A percentile compares a stretch with the other conserved stretches of the same genome.
These are phyloP conservation scores for Mikania micrantha DNA, from an alignment of 129 eudicot genomes.

Conservation along the genomic window DNA sequence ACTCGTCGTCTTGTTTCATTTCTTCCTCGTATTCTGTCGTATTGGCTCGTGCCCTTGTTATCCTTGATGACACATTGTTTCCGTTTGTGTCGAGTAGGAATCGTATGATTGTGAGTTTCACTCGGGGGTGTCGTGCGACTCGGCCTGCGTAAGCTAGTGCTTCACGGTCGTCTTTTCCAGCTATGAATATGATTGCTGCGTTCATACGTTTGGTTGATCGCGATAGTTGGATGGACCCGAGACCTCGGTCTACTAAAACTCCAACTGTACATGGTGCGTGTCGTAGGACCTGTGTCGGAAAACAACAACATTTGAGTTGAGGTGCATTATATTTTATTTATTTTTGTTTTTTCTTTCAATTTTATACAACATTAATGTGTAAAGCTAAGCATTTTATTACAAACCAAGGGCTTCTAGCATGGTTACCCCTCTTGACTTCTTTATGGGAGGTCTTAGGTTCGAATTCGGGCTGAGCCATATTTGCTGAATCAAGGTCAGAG, in stretches of 20 bases:
- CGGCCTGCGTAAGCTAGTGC: conserved; percentile 78
- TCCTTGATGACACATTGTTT: conserved; percentile 43
- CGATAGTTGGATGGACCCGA: conserved; percentile 48
- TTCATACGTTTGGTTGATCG: conserved; percentile 33
- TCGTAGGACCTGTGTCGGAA: conserved; percentile 47
- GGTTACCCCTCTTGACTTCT: too few species aligned
- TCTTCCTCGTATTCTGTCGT: conserved; percentile 68
- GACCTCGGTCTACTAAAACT: conserved; percentile 82
- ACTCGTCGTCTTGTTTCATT: conserved; percentile 80
- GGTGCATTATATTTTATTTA: too few species aligned
- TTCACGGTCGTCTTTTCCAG: conserved; percentile 89
- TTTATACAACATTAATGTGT: too few species aligned
- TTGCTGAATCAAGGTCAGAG: too few species aligned
- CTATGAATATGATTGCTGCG: conserved; percentile 71
- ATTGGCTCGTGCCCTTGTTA: conserved; percentile 38
- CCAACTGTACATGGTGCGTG: conserved; percentile 87
- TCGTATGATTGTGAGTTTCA: conserved; percentile 77
- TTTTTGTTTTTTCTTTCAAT: too few species aligned
- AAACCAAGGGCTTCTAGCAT: too few species aligned
- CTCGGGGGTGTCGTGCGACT: conserved; percentile 73
- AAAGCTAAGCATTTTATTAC: too few species aligned
- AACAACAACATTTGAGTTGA: too few species aligned
- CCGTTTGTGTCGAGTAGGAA: conserved; percentile 61
- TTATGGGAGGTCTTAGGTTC: too few species aligned
- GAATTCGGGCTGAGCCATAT: too few species aligned